Evolutionary conservation across 345 rosid species (phyloP), one percentile per base, ranked within the genome.

Genomic region (Draba incana): DNA sequence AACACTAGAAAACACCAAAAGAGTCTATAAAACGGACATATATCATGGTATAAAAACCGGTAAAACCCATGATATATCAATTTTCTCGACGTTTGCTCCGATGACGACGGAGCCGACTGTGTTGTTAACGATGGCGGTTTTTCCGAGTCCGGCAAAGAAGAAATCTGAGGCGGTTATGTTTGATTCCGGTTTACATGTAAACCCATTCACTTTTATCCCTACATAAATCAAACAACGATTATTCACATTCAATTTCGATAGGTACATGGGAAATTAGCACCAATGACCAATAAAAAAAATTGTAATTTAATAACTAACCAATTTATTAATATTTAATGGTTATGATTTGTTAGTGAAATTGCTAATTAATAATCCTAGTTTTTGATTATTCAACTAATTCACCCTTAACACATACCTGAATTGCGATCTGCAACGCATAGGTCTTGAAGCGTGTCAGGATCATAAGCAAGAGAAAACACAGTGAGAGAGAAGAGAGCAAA

Each of bases 391-490:
- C 20, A 20, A 20, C 20, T 20, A 20, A 20, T 20, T 20, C 20
- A 20, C 20, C 20, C 20, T 20, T 20, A 20, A 20, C 20, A 20
- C 20, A 35, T 35, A 85, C 92, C 82, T 44, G 89, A 81, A 69
- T 71, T 25, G 38, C 59, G 66, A 60, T 71, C 70, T 20, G 88
- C 90, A 6, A 85, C 93, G 58, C 93, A 87, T 14, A 85, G 69
- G 78, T 87, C 93, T 78, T 87, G 93, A 42, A 85, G 88, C 15
- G 70, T 52, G 69, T 87, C 93, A 1, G 90, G 84, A 54, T 87
- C 90, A 46, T 74, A 79, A 37, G 84, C 85, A 10, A 70, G 28
- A 28, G 64, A 27, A 51, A 60, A 23, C 38, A 69, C 15, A 51
- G 54, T 69, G 62, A 14, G 71, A 55, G 63, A 87, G 8, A 68